Percentiles rank a stretch among this genome's conserved stretches.
phyloP scores from a whole-genome alignment of 2,329 filamentous ascomycete species.

The Daldinia eschscholtzii region DNA sequence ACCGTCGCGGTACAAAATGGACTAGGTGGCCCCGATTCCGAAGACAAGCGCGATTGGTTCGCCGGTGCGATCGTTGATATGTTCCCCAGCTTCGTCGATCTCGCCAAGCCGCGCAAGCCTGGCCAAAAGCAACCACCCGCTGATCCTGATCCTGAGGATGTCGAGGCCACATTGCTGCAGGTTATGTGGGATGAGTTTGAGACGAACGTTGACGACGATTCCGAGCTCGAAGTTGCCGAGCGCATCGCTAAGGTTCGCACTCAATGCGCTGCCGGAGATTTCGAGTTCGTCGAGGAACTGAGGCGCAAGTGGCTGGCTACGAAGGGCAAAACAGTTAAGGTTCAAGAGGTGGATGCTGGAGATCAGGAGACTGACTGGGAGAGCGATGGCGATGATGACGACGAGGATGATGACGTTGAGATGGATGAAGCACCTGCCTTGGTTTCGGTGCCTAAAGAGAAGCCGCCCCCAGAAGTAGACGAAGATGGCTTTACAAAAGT shows the following conservation, averaged over 20 bases:
- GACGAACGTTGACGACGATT: conserved; percentile 91
- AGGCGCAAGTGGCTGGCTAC: conserved; percentile 72
- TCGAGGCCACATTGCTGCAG: conserved; percentile 87
- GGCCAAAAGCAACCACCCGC: conserved; percentile 49
- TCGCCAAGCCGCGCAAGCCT: conserved; percentile 51
- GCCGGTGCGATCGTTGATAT: conserved; percentile 88
- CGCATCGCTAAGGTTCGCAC: conserved; percentile 77
- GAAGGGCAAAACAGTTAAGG: conserved; percentile 69
- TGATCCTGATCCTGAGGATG: conserved; percentile 78
- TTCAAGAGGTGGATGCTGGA: conserved; percentile 48
- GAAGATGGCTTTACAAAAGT: conserved; percentile 87
- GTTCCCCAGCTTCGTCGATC: conserved; percentile 73
- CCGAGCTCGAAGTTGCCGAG: conserved; percentile 77
- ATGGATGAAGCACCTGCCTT: conserved; percentile 78
- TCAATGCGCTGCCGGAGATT: conserved; percentile 74
- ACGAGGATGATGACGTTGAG: conserved; percentile 68
- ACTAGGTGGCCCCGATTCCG: conserved; percentile 87
- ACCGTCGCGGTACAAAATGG: conserved; percentile 86
- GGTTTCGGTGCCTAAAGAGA: conserved; percentile 70
- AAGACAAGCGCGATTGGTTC: conserved; percentile 96
- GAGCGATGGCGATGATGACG: conserved; percentile 69
- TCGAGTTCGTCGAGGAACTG: conserved; percentile 73
- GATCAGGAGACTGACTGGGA: conserved; percentile 65
- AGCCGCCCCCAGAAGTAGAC: conserved; percentile 77
- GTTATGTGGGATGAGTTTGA: conserved; percentile 98